A percentile compares a stretch with the other conserved stretches of the same genome.
Conservation (phyloP, 179 eudicot genomes). For the Silene coronaria region DNA sequence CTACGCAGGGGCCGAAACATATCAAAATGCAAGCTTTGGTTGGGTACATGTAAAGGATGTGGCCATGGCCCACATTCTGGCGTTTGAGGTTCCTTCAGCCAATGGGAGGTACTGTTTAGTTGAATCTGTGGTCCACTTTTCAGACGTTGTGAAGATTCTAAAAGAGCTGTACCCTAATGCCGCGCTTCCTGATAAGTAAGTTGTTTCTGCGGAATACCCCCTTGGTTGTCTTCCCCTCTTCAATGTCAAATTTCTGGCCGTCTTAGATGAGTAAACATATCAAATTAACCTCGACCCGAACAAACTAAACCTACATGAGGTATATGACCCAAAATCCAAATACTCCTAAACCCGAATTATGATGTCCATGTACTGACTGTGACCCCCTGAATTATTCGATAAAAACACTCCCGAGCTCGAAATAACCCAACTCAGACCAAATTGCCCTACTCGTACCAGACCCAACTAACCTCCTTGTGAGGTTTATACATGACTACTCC, state of each 20-base stretch:
- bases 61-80: conserved; percentile 37
- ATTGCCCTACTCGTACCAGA: no score
- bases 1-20: conserved; percentile 33
- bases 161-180: conserved; percentile 33
- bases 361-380: background rate
- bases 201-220: background rate
- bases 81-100: conserved; percentile 33
- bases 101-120: conserved; percentile 42
- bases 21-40: conserved; percentile 22
- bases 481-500: no score
- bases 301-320: background rate
- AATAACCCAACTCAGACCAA: no score
- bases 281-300: background rate
- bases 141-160: conserved; percentile 28
- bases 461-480: no score
- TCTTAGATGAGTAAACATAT: background rate
- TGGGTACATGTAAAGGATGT: conserved; percentile 50
- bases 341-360: no score
- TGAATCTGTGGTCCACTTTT: conserved; percentile 26
- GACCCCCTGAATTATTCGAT: no score
- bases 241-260: background rate
- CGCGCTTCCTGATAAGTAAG: conserved; percentile 38
- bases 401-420: no score
- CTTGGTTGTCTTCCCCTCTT: no score
- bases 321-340: background rate